Conservation (phyloP, 2,329 filamentous ascomycete genomes). For the Magnaporthiopsis incrustans region DNA sequence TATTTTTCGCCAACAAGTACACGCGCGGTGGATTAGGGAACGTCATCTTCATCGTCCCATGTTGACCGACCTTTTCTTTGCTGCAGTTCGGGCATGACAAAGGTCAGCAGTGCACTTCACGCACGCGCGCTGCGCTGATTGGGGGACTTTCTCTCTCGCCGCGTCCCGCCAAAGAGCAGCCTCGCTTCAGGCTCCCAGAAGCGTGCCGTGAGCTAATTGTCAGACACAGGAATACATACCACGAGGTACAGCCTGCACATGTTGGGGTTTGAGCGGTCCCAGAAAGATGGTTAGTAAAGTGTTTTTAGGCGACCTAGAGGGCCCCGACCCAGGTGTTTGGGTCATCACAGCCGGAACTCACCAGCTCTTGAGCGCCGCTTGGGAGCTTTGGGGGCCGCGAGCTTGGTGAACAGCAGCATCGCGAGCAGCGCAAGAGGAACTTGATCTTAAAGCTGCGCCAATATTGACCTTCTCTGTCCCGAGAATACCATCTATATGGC, state of each 20-base stretch:
- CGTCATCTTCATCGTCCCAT: too few species aligned
- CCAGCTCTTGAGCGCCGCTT: constrained; percentile 48
- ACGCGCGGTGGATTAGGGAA: too few species aligned
- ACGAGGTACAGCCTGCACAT: constrained; percentile 36
- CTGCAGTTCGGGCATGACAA: constrained; percentile 19
- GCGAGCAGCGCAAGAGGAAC: neutral
- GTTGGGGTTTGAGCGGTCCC: neutral
- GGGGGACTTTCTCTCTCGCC: neutral
- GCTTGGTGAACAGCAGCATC: constrained; percentile 49
- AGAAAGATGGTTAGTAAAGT: neutral
- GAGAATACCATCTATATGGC: neutral
- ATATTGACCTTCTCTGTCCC: neutral
- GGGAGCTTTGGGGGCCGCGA: constrained; percentile 43
- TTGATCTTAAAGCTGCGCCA: neutral
- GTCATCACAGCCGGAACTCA: constrained; percentile 24
- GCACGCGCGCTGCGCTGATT: neutral
- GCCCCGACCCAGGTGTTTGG: too few species aligned
- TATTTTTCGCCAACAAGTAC: neutral
- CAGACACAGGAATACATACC: constrained; percentile 26
- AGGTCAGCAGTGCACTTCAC: neutral
- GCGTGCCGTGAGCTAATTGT: neutral
- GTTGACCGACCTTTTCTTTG: constrained; percentile 39
- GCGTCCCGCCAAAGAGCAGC: neutral
- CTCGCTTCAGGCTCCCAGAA: neutral
- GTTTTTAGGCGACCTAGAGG: neutral